phyloP scores from a whole-genome alignment of 2,329 filamentous ascomycete species.

The Gyromitra esculenta region DNA sequence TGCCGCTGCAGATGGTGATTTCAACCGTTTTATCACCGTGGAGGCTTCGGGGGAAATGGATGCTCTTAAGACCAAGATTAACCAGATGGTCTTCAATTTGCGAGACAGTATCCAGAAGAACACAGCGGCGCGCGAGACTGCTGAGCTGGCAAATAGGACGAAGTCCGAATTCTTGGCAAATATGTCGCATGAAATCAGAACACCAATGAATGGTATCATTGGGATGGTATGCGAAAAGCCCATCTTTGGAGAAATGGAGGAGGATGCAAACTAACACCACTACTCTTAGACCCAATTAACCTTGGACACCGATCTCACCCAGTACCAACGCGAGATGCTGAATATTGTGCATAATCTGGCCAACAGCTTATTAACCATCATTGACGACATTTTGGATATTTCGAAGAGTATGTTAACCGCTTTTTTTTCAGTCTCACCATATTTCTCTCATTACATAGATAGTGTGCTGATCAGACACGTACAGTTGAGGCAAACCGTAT shows the following conservation, averaged over 20 bases:
- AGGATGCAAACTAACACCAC: constrained; percentile 6
- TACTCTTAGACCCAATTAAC: constrained; percentile 79
- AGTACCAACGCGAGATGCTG: constrained; percentile 96
- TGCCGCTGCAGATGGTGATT: constrained; percentile 94
- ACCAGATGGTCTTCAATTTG: constrained; percentile 97
- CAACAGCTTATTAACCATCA: constrained; percentile 95
- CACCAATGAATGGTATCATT: constrained; percentile 97
- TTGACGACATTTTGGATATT: constrained; percentile 81
- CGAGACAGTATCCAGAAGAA: constrained; percentile 97
- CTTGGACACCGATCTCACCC: constrained; percentile 90
- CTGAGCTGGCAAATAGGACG: constrained; percentile 95
- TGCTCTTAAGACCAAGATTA: constrained; percentile 98
- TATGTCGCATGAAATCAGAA: constrained; percentile 98
- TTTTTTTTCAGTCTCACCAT: neutral
- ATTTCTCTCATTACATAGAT: neutral
- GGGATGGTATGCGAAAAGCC: constrained; percentile 68
- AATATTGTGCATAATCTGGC: constrained; percentile 97
- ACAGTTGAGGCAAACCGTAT: constrained; percentile 92
- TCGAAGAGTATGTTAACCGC: constrained; percentile 67
- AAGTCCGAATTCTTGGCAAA: constrained; percentile 99
- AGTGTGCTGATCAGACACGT: constrained; percentile 27
- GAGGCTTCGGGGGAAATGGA: constrained; percentile 99
- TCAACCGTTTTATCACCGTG: constrained; percentile 94
- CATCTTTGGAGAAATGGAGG: neutral
- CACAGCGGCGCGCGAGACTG: constrained; percentile 92